Evolutionary conservation across 148 eudicot species (phyloP).

Genomic region (Rheum nobile): DNA sequence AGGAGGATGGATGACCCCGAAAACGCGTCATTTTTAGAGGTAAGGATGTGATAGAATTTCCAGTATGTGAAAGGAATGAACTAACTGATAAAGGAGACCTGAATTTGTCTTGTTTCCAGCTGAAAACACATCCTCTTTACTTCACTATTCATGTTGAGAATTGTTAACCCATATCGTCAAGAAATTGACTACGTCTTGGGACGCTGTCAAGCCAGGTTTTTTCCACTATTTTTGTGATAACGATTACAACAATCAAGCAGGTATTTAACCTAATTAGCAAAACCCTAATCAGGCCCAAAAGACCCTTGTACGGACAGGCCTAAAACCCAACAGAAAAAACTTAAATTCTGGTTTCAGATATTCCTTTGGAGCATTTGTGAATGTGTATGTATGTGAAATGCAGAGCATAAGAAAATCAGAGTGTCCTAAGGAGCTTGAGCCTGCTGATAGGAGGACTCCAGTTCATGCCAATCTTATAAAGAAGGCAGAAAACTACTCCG

Average conservation of each 20-base stretch:
- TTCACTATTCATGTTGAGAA: background rate
- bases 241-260: too few species aligned
- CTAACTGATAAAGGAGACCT: background rate
- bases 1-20: slow-evolving; percentile 60
- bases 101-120: background rate
- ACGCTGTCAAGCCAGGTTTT: too few species aligned
- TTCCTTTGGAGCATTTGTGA: background rate
- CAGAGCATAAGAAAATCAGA: slow-evolving; percentile 74
- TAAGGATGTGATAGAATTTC: slow-evolving; percentile 8
- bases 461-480: slow-evolving; percentile 48
- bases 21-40: slow-evolving; percentile 71
- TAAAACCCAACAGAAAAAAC: too few species aligned
- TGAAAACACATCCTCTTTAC: background rate
- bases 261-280: too few species aligned
- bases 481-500: slow-evolving; percentile 50
- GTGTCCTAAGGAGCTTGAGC: slow-evolving; percentile 67
- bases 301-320: too few species aligned
- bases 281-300: too few species aligned
- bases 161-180: too few species aligned
- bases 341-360: background rate
- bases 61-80: background rate
- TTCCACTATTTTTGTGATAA: too few species aligned
- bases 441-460: slow-evolving; percentile 37
- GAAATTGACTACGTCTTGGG: too few species aligned
- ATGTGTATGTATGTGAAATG: background rate